Evolutionary conservation across 768 basidiomycete genomes (phyloP).

Genomic region (Asterophora lycoperdoides): DNA sequence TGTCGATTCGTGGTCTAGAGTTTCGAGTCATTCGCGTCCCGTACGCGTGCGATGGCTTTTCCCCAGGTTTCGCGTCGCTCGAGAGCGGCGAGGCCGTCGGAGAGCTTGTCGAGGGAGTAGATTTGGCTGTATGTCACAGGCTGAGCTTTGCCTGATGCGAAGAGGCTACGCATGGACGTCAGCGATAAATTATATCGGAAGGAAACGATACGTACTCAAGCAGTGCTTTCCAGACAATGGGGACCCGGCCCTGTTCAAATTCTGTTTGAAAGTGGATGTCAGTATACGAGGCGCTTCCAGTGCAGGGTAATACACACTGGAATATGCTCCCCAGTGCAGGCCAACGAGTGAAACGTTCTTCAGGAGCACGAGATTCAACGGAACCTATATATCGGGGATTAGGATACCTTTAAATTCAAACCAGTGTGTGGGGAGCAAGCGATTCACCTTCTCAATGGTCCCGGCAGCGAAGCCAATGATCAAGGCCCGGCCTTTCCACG

Average conservation of each 20-base stretch:
- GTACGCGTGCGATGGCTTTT: conserved; percentile 71
- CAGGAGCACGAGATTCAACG: conserved; percentile 76
- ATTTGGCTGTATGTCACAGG: conserved; percentile 69
- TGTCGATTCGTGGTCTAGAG: conserved; percentile 5
- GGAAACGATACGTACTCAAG: conserved; percentile 43
- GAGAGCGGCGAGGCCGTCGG: conserved; percentile 68
- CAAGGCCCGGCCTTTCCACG: conserved; percentile 88
- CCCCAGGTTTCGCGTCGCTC: conserved; percentile 91
- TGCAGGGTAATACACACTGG: conserved; percentile 39
- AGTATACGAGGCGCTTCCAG: not conserved
- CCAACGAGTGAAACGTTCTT: conserved; percentile 86
- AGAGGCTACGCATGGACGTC: conserved; percentile 41
- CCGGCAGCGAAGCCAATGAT: conserved; percentile 94
- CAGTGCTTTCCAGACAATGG: conserved; percentile 68
- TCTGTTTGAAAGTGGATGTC: conserved; percentile 30
- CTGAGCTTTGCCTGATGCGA: conserved; percentile 57
- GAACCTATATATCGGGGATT: conserved; percentile 48
- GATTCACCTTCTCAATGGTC: conserved; percentile 69
- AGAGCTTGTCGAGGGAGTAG: conserved; percentile 63
- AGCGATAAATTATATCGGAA: not conserved
- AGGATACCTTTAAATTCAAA: conserved; percentile 20
- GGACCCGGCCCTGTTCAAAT: conserved; percentile 62
- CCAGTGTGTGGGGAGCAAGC: not conserved
- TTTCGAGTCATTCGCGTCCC: conserved; percentile 19
- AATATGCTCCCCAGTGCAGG: conserved; percentile 83